A percentile compares a stretch with the other conserved stretches of the same genome.
These are phyloP conservation scores for Colletotrichum tamarilloi DNA, from an alignment of 2,329 filamentous ascomycete genomes.

Conservation along the genomic window DNA sequence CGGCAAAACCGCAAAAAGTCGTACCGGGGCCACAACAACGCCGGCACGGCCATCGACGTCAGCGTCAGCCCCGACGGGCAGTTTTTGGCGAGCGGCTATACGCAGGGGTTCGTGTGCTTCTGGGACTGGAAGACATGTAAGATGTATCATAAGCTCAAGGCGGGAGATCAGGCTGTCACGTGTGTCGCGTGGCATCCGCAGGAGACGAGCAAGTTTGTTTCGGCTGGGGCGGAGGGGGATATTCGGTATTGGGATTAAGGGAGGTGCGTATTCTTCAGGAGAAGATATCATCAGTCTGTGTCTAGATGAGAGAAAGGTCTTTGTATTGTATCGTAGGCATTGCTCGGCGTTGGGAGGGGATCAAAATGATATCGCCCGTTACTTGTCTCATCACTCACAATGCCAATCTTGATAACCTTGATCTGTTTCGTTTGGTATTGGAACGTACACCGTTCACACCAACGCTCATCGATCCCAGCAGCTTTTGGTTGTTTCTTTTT, in stretches of 20 bases:
- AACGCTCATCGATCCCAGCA: no score
- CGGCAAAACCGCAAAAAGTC: conserved; percentile 97
- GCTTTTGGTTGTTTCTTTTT: no score
- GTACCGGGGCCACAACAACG: conserved; percentile 95
- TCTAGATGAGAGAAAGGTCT: neutral
- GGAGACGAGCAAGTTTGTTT: conserved; percentile 93
- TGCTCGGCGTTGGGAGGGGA: conserved; percentile 33
- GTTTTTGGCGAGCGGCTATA: conserved; percentile 89
- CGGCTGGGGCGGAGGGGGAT: conserved; percentile 87
- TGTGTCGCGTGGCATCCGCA: conserved; percentile 96
- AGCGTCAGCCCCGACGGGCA: conserved; percentile 91
- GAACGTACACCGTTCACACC: no score
- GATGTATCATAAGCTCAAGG: conserved; percentile 97
- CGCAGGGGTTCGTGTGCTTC: conserved; percentile 89
- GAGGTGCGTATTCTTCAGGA: neutral
- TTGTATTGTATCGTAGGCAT: conserved; percentile 30
- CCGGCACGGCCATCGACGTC: conserved; percentile 91
- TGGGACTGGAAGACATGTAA: conserved; percentile 99
- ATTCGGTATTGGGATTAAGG: conserved; percentile 93
- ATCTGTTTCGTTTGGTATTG: neutral
- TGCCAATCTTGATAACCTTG: neutral
- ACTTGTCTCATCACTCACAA: neutral
- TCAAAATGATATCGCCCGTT: conserved; percentile 8
- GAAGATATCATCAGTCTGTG: neutral
- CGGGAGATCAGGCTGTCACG: conserved; percentile 84